Evolutionary conservation across 768 basidiomycete genomes (phyloP).

Genomic region (Paxillus rubicundulus): DNA sequence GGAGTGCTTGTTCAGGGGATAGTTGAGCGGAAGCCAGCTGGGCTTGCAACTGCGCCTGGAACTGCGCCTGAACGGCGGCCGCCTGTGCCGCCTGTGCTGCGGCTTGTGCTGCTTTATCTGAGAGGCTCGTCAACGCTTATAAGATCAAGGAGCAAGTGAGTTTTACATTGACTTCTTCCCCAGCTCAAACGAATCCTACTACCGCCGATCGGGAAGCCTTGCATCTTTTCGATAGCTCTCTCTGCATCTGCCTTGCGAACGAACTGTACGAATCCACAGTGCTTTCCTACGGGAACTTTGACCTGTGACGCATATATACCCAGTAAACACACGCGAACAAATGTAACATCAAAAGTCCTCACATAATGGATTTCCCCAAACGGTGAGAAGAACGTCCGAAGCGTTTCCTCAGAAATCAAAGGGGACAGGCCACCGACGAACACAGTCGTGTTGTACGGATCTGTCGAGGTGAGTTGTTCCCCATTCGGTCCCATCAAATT

Average conservation of each 20-base stretch:
- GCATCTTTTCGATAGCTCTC: slow-evolving; percentile 93
- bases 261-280: slow-evolving; percentile 95
- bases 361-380: slow-evolving; percentile 94
- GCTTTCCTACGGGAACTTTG: slow-evolving; percentile 94
- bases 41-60: slow-evolving; percentile 37
- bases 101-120: slow-evolving; percentile 89
- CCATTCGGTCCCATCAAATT: slow-evolving; percentile 86
- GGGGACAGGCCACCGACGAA: slow-evolving; percentile 92
- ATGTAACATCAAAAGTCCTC: slow-evolving; percentile 27
- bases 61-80: slow-evolving; percentile 57
- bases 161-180: slow-evolving; percentile 86
- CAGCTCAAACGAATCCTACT: slow-evolving; percentile 89
- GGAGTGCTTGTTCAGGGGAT: slow-evolving; percentile 57
- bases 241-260: slow-evolving; percentile 91
- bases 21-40: slow-evolving; percentile 26
- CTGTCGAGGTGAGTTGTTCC: slow-evolving; percentile 81
- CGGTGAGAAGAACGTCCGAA: slow-evolving; percentile 88
- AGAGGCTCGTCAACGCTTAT: slow-evolving; percentile 5
- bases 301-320: slow-evolving; percentile 48
- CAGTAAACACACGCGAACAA: slow-evolving; percentile 3
- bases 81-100: slow-evolving; percentile 82
- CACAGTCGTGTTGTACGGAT: slow-evolving; percentile 95
- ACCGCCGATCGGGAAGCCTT: slow-evolving; percentile 92
- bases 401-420: slow-evolving; percentile 85
- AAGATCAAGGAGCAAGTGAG: background rate